phyloP scores from a whole-genome alignment of 225 moss, liverwort and hornwort genomes.

The Straminergon stramineum region DNA sequence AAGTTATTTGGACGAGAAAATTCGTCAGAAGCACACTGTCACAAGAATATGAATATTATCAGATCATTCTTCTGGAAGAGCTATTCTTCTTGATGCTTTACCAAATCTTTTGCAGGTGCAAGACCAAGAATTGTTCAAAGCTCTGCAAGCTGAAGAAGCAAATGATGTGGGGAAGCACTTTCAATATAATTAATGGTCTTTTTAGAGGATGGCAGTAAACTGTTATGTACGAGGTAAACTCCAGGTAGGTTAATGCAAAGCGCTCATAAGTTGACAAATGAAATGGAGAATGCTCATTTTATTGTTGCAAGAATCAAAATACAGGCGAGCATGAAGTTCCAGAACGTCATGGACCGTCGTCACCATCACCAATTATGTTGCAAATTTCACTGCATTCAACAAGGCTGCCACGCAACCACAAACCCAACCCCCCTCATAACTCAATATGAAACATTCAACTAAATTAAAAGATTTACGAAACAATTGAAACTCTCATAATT shows the following conservation, averaged over 20 bases:
- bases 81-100: neutral
- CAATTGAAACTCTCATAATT: neutral
- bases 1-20: neutral
- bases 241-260: neutral
- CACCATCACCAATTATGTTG: slow-evolving; percentile 92
- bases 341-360: slow-evolving; percentile 63
- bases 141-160: neutral
- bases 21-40: neutral
- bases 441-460: neutral
- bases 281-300: neutral
- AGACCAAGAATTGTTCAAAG: neutral
- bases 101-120: neutral
- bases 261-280: neutral
- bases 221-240: neutral
- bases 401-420: slow-evolving; percentile 44
- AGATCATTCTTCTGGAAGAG: neutral
- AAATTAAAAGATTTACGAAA: neutral
- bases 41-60: neutral
- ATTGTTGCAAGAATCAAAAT: slow-evolving; percentile 9
- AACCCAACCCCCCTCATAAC: neutral
- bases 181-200: neutral
- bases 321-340: neutral
- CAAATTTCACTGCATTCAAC: slow-evolving; percentile 97
- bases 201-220: neutral
- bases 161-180: neutral